These are phyloP conservation scores for Salvia splendens DNA, from an alignment of 257 asterid species.

Conservation along the genomic window DNA sequence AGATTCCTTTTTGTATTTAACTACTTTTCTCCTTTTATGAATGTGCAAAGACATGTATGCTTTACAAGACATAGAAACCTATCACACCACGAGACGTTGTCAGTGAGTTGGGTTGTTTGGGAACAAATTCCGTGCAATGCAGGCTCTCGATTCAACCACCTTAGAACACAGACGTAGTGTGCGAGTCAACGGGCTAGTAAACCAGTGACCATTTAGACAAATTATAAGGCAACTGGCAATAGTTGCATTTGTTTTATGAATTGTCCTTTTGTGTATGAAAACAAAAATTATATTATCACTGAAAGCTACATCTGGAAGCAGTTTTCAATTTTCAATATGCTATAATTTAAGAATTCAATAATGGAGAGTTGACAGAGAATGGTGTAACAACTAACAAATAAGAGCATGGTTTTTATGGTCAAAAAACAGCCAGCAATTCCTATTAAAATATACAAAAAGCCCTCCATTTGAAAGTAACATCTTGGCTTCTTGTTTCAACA, in stretches of 20 bases:
- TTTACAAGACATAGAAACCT: no score
- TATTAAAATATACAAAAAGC: no score
- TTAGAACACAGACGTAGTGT: no score
- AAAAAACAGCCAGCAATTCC: slow-evolving; percentile 18
- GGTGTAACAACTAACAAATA: slow-evolving; percentile 2
- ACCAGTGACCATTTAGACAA: not conserved
- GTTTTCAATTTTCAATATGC: slow-evolving; percentile 28
- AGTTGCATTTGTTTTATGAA: not conserved
- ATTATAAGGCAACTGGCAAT: not conserved
- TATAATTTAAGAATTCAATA: slow-evolving; percentile 7
- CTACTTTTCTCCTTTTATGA: no score
- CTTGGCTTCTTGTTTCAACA: slow-evolving; percentile 39
- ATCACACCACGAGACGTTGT: no score
- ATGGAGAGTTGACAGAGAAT: slow-evolving; percentile 18
- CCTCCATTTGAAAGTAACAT: slow-evolving; percentile 30
- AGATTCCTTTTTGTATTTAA: no score
- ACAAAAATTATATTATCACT: slow-evolving; percentile 15
- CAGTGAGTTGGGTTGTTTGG: no score
- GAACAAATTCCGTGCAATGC: no score
- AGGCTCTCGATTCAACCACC: no score
- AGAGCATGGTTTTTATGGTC: slow-evolving; percentile 9
- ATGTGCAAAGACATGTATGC: no score
- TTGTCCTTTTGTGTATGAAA: slow-evolving; percentile 20
- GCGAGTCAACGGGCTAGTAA: no score
- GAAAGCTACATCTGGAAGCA: not conserved